phyloP scores from a whole-genome alignment of 345 rosid genomes.

The Lepidium africanum region DNA sequence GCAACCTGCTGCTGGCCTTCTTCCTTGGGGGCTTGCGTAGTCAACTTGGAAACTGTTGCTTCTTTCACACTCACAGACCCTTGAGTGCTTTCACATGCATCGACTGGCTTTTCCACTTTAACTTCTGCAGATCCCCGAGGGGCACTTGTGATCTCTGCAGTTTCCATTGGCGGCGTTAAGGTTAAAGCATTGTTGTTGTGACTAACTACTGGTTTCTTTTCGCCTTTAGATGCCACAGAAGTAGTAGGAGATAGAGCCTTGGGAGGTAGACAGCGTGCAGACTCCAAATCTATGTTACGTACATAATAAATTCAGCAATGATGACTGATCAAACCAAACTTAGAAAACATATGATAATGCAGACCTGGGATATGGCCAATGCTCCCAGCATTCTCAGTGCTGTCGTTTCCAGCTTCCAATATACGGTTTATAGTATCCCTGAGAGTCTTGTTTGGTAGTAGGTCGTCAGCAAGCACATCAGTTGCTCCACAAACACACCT shows the following conservation, averaged over 20 bases:
- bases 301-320: slow-evolving; percentile 2
- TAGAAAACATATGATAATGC: not conserved
- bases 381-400: slow-evolving; percentile 80
- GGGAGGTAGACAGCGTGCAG: slow-evolving; percentile 63
- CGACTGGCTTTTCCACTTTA: slow-evolving; percentile 34
- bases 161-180: slow-evolving; percentile 31
- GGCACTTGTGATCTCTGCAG: slow-evolving; percentile 39
- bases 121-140: slow-evolving; percentile 39
- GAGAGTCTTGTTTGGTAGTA: slow-evolving; percentile 89
- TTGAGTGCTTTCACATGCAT: slow-evolving; percentile 63
- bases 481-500: slow-evolving; percentile 84
- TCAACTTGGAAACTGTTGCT: slow-evolving; percentile 54
- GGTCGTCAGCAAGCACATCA: slow-evolving; percentile 88
- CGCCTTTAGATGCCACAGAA: slow-evolving; percentile 74
- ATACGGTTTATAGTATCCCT: slow-evolving; percentile 91
- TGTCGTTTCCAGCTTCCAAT: slow-evolving; percentile 85
- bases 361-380: slow-evolving; percentile 81
- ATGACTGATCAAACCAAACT: not conserved
- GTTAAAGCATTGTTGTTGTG: slow-evolving; percentile 33
- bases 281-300: slow-evolving; percentile 55
- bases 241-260: slow-evolving; percentile 66
- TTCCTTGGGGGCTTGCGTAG: slow-evolving; percentile 53
- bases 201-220: slow-evolving; percentile 57
- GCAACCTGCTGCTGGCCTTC: slow-evolving; percentile 63
- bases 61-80: slow-evolving; percentile 65